Conservation (phyloP, 2,329 filamentous ascomycete genomes). For the Byssothecium circinans region DNA sequence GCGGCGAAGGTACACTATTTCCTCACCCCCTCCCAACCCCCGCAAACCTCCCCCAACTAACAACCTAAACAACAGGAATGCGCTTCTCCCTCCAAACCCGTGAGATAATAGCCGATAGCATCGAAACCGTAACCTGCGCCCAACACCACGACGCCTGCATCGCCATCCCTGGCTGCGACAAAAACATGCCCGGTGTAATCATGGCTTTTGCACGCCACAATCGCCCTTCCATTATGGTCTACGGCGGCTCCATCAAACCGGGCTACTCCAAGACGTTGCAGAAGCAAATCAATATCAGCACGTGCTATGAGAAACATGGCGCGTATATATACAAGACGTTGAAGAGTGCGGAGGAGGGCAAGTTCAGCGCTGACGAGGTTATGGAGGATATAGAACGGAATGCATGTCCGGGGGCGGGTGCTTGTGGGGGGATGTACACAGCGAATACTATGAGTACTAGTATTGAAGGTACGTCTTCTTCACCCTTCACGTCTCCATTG, state of each 20-base stretch:
- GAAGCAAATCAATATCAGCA: constrained; percentile 82
- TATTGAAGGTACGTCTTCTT: constrained; percentile 48
- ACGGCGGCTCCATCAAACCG: constrained; percentile 90
- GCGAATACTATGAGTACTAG: constrained; percentile 57
- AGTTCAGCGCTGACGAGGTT: constrained; percentile 73
- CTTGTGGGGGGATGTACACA: constrained; percentile 77
- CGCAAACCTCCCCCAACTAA: neutral
- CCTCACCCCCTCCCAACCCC: neutral
- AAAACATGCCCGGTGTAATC: constrained; percentile 81
- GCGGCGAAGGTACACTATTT: constrained; percentile 37
- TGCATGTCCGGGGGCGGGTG: constrained; percentile 81
- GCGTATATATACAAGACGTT: constrained; percentile 78
- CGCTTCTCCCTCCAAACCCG: constrained; percentile 90
- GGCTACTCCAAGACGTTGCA: constrained; percentile 79
- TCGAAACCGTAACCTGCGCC: constrained; percentile 98
- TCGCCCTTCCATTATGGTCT: constrained; percentile 94
- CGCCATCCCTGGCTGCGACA: constrained; percentile 96
- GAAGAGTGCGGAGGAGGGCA: constrained; percentile 67
- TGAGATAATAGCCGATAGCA: constrained; percentile 96
- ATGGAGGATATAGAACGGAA: constrained; percentile 89
- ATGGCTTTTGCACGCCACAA: constrained; percentile 92
- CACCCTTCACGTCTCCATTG: too few relatives aligned
- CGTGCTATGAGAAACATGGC: constrained; percentile 84
- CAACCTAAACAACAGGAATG: constrained; percentile 92
- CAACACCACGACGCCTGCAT: constrained; percentile 99